Evolutionary conservation across 139 green algal species (phyloP).

Genomic region (Chlorella ohadii): DNA sequence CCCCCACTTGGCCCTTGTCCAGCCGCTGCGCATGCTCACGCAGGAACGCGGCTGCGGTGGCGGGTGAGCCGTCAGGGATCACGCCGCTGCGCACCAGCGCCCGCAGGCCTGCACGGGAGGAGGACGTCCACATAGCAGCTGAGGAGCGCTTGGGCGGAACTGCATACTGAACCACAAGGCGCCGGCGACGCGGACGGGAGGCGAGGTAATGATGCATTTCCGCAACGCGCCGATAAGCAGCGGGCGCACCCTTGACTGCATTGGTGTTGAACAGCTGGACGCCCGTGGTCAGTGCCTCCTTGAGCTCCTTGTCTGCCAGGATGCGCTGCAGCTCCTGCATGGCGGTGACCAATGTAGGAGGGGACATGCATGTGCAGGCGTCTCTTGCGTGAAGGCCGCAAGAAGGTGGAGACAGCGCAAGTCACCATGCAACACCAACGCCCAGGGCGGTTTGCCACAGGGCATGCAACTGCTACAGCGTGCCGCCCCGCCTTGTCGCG

Average conservation of each 20-base stretch:
- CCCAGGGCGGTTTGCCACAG: no score
- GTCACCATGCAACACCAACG: neutral
- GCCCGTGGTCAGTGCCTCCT: conserved; percentile 68
- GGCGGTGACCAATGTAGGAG: no score
- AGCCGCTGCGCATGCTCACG: conserved; percentile 64
- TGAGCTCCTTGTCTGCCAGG: conserved; percentile 74
- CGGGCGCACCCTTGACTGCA: conserved; percentile 30
- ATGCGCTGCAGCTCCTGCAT: conserved; percentile 72
- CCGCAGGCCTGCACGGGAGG: conserved; percentile 40
- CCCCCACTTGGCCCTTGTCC: conserved; percentile 69
- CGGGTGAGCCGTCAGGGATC: conserved; percentile 24
- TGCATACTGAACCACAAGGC: no score
- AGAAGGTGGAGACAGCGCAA: no score
- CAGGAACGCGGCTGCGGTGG: conserved; percentile 75
- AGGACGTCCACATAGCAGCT: no score
- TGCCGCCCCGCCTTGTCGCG: no score
- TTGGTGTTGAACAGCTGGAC: conserved; percentile 84
- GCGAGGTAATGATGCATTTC: no score
- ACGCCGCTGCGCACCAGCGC: conserved; percentile 44
- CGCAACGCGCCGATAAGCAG: neutral
- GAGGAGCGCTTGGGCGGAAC: no score
- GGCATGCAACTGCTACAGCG: no score
- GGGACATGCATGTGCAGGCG: no score
- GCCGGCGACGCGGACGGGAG: no score
- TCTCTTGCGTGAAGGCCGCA: no score